Evolutionary conservation across 2,329 filamentous ascomycete species (phyloP).

Genomic region (Dactylellina haptotyla): DNA sequence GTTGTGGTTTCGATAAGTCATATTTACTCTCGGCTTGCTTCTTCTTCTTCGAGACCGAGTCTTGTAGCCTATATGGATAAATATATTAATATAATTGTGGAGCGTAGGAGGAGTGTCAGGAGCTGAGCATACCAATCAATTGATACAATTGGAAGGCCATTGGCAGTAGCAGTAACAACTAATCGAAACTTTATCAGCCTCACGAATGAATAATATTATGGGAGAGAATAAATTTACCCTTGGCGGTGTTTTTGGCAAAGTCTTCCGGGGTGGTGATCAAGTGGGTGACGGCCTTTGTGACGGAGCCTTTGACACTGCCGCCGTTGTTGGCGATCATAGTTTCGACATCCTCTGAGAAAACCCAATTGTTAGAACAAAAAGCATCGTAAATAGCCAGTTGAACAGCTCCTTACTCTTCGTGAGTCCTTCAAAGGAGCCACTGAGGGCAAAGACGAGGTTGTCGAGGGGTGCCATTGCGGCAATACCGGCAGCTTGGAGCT

Average conservation of each 20-base stretch:
- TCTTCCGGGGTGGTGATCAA: slow-evolving; percentile 69
- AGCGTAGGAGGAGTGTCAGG: background rate
- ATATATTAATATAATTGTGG: background rate
- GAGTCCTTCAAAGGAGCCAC: slow-evolving; percentile 69
- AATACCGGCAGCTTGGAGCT: background rate
- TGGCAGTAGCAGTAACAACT: slow-evolving; percentile 21
- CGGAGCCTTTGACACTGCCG: slow-evolving; percentile 64
- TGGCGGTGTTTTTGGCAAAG: slow-evolving; percentile 65
- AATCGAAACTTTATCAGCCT: slow-evolving; percentile 3
- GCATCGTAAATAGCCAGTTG: slow-evolving; percentile 20
- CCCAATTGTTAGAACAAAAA: slow-evolving; percentile 23
- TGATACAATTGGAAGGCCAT: slow-evolving; percentile 25
- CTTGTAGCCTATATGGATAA: slow-evolving; percentile 31
- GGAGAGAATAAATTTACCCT: slow-evolving; percentile 60
- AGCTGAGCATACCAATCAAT: slow-evolving; percentile 15
- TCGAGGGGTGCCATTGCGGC: slow-evolving; percentile 61
- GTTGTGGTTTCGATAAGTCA: slow-evolving; percentile 23
- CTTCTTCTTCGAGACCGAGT: slow-evolving; percentile 47
- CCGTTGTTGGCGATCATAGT: slow-evolving; percentile 65
- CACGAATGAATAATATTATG: background rate
- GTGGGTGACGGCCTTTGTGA: slow-evolving; percentile 68
- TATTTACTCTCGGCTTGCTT: slow-evolving; percentile 48
- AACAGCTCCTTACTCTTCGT: slow-evolving; percentile 64
- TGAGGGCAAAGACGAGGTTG: slow-evolving; percentile 68
- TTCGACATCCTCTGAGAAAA: slow-evolving; percentile 62